Evolutionary conservation across 2,329 filamentous ascomycete species (phyloP).

Genomic region (Tolypocladium inflatum): DNA sequence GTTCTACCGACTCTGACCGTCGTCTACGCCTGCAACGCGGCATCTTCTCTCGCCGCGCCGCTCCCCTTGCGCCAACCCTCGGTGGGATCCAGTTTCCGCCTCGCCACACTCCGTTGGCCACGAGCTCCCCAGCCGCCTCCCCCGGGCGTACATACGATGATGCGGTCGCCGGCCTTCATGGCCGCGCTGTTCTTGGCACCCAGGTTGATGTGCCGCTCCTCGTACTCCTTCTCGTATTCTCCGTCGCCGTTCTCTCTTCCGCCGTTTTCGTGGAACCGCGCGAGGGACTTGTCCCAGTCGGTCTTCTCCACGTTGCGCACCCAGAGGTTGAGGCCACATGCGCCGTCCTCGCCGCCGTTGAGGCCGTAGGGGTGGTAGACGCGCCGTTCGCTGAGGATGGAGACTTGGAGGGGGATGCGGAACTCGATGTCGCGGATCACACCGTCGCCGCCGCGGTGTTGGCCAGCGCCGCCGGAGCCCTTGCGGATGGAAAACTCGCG

Average conservation of each 20-base stretch:
- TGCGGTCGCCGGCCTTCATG: conserved; percentile 68
- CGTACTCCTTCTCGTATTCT: conserved; percentile 27
- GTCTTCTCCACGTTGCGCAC: conserved; percentile 59
- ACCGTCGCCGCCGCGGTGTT: conserved; percentile 63
- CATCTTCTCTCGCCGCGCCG: conserved; percentile 45
- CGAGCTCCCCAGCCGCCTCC: conserved; percentile 66
- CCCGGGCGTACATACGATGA: conserved; percentile 69
- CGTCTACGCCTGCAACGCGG: conserved; percentile 43
- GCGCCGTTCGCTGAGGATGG: conserved; percentile 67
- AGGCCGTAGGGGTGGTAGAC: conserved; percentile 68
- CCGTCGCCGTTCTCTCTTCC: conserved; percentile 14
- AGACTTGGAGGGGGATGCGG: conserved; percentile 66
- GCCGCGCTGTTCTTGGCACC: conserved; percentile 72
- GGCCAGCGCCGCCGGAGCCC: conserved; percentile 47
- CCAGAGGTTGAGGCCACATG: conserved; percentile 81
- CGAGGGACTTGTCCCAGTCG: conserved; percentile 36
- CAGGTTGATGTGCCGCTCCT: conserved; percentile 59
- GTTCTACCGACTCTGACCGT: not conserved
- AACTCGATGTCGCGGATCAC: conserved; percentile 76
- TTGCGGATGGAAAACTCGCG: conserved; percentile 57
- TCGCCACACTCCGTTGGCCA: conserved; percentile 46
- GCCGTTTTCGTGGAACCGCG: conserved; percentile 24
- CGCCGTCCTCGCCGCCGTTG: conserved; percentile 63
- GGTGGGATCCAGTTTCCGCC: conserved; percentile 42
- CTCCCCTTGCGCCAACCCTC: conserved; percentile 46